A percentile compares a stretch with the other conserved stretches of the same genome.
Evolutionary conservation across 140 eudicot species (phyloP).

Genomic region (Stevia rebaudiana): DNA sequence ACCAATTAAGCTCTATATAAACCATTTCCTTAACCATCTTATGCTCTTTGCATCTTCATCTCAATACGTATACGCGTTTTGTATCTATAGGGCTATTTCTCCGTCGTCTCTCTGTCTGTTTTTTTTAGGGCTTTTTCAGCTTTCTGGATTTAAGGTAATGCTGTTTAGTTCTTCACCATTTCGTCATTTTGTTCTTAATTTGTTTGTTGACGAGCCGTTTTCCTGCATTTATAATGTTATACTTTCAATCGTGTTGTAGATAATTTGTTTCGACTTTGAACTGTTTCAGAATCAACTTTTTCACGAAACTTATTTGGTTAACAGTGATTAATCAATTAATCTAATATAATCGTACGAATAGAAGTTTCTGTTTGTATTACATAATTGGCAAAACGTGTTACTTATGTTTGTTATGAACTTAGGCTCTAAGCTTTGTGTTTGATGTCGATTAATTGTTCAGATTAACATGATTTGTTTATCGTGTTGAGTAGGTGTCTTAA

Average conservation of each 20-base stretch:
- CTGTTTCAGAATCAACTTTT: background rate
- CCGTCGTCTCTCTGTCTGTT: conserved; percentile 1
- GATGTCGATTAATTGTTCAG: background rate
- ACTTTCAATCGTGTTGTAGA: background rate
- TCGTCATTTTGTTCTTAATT: conserved; percentile 6
- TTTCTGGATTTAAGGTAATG: conserved; percentile 33
- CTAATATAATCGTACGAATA: background rate
- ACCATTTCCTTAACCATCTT: conserved; percentile 12
- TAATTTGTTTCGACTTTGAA: background rate
- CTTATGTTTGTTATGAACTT: background rate
- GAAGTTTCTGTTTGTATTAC: background rate
- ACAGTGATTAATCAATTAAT: background rate
- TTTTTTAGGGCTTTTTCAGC: conserved; percentile 5
- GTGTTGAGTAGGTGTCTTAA: conserved; percentile 3
- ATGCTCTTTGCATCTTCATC: conserved; percentile 20
- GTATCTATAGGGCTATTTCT: background rate
- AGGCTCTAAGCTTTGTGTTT: background rate
- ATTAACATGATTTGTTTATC: conserved; percentile 1
- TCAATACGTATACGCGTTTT: conserved; percentile 21
- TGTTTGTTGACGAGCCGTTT: conserved; percentile 5
- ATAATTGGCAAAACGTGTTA: conserved; percentile 14
- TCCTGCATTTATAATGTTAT: conserved; percentile 8
- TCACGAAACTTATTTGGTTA: background rate
- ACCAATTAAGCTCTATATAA: conserved; percentile 28
- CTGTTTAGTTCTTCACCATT: conserved; percentile 14